Base-by-base conservation (phyloP, 345 rosid genomes). In the Capsella bursapastoris region DNA sequence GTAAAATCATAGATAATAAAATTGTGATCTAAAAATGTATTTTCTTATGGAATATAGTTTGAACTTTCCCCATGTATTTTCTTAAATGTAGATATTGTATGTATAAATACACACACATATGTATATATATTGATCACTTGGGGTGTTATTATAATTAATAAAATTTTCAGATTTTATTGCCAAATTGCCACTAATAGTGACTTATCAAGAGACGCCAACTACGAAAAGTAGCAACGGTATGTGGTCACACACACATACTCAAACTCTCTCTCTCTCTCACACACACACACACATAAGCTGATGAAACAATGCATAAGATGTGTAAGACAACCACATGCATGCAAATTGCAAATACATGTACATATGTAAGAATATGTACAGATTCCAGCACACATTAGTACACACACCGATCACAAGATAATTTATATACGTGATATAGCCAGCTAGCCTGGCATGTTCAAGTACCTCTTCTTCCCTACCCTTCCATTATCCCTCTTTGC, bases 321-420 rank as follows among this genome's bases (percentile, higher is more conserved):
- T 71, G 77, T 71, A 77, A 77, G 73, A 58, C 9, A 56, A 48
- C 68, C 77, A 71, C 81, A 77, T 77, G 81, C 77, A 66, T 71
- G 72, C 77, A 58, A 58, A 34, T 34, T 34, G 37, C 37, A 34
- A 34, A 49, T 64, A 65, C 76, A 57, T 48, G 72, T 66, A 71
- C 72, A 43, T 1, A 59, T 64, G 72, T 77, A 77, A 71, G 68
- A 64, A 71, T 64, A 57, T 71, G 80, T 65, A 50, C 80, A 65
- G 56, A 29, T 49, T 66, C 76, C 68, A 69, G 65, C 65, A 69
- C 52, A 77, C 50, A 64, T 35, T 64, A 28, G 28, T 60, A 60
- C 63, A 66, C 63, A 66, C 11, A 57, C 48, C 56, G 22, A 77
- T 77, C 66, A 64, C 66, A 64, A 67, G 68, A 58, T 29, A n/a